Evolutionary conservation across 176 grass and related monocot species (phyloP), one percentile per base, ranked within the genome.

Genomic region (Zea mays): DNA sequence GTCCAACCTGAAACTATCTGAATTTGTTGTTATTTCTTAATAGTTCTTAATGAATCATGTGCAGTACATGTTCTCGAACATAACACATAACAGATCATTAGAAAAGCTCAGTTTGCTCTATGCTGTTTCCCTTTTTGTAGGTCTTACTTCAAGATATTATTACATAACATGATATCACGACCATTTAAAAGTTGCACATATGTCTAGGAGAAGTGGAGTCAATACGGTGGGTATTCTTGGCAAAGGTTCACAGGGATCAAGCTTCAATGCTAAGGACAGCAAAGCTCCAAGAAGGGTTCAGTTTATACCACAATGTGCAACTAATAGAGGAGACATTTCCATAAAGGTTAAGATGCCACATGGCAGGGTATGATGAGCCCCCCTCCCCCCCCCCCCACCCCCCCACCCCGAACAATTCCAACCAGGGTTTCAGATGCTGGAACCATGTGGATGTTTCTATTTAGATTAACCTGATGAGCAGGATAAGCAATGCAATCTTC

Each of bases 201-300:
- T 58, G 51, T 39, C 58, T 59, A 48, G 3, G 15, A 62, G 16
- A 81, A 60, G 49, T 21, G 20, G 4, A 52, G 61, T 66, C 33
- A 21, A 56, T 67, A n/a, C 14, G 20, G 1, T 27, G 7, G 46
- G 33, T 77, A 77, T 65, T 77, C 9, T 38, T 50, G 14, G 8
- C 9, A 48, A 76, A 49, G 14, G 21, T 64, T 63, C 34, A 34
- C 43, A 69, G 10, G 64, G 7, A 69, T 47, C 72, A 61, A 44
- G 10, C 41, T 48, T 59, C 11, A 12, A 60, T 51, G 10, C 7
- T 64, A 45, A 74, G 74, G 39, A 7, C 5, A 60, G 12, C 16
- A 74, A 67, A 33, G 17, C 82, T 35, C 73, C 73, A 69, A 62
- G 56, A 62, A 77, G 44, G 45, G 17, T 50, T 77, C 17, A 49